Percentiles rank a stretch among this genome's conserved stretches.
phyloP scores from a whole-genome alignment of 2,329 filamentous ascomycete species.

The Lachnellula willkommii region DNA sequence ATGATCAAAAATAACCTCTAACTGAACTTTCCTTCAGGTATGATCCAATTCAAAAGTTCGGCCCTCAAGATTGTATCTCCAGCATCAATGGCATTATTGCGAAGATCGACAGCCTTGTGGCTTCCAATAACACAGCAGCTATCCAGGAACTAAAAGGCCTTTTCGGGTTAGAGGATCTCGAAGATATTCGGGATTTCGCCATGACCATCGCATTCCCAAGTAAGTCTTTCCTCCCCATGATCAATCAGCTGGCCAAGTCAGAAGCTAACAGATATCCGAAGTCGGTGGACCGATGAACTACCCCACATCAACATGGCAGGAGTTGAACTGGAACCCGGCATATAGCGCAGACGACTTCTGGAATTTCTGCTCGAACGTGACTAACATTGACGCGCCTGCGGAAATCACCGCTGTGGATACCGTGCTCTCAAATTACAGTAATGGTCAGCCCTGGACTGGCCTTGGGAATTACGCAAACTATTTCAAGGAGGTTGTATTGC shows the following conservation, averaged over 20 bases:
- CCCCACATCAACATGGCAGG: slow-evolving; percentile 48
- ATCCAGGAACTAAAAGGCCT: slow-evolving; percentile 42
- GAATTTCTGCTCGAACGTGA: slow-evolving; percentile 47
- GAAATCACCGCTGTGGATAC: slow-evolving; percentile 42
- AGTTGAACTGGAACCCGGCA: slow-evolving; percentile 43
- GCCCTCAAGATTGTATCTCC: slow-evolving; percentile 43
- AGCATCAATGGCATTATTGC: slow-evolving; percentile 45
- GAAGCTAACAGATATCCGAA: slow-evolving; percentile 5
- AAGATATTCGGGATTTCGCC: slow-evolving; percentile 43
- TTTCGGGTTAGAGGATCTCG: slow-evolving; percentile 42
- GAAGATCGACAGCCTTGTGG: slow-evolving; percentile 44
- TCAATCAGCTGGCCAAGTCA: background rate
- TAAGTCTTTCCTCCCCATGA: slow-evolving; percentile 1
- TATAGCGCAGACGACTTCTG: slow-evolving; percentile 44
- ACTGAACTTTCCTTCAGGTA: slow-evolving; percentile 26
- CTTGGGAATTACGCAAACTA: slow-evolving; percentile 49
- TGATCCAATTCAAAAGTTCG: slow-evolving; percentile 44
- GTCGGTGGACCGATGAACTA: slow-evolving; percentile 45
- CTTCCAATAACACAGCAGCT: slow-evolving; percentile 37
- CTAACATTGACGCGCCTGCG: slow-evolving; percentile 39
- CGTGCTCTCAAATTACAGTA: slow-evolving; percentile 42
- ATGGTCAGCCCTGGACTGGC: slow-evolving; percentile 45
- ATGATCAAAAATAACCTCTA: background rate
- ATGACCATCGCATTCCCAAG: slow-evolving; percentile 42
- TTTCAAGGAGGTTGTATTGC: slow-evolving; percentile 41